Conservation (phyloP, 306 rosid species). For the Cercis canadensis region DNA sequence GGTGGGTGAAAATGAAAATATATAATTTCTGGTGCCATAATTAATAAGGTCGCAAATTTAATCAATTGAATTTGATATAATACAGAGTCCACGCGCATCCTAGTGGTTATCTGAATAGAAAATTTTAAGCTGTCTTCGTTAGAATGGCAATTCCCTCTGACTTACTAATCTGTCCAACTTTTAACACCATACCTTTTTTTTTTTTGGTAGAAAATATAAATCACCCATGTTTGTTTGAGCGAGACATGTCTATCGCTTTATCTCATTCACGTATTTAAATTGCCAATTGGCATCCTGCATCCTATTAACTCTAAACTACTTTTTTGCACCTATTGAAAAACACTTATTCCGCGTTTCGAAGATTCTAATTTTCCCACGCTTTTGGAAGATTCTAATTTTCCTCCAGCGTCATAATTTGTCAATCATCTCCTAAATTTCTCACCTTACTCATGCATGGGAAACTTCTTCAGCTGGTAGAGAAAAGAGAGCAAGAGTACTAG, state of each 20-base stretch:
- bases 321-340: no score
- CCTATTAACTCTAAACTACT: no score
- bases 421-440: no score
- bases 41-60: not conserved
- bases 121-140: not conserved
- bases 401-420: no score
- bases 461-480: no score
- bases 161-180: not conserved
- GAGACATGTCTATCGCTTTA: not conserved
- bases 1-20: not conserved
- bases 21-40: not conserved
- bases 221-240: not conserved
- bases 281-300: no score
- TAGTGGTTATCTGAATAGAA: not conserved
- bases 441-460: no score
- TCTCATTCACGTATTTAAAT: not conserved
- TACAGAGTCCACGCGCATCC: not conserved
- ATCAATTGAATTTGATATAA: not conserved
- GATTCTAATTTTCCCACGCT: no score
- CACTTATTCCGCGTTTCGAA: no score
- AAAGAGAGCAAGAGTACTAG: no score
- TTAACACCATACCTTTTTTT: not conserved
- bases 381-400: no score
- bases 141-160: slow-evolving; percentile 7
- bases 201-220: not conserved